A percentile compares a stretch with the other conserved stretches of the same genome.
phyloP scores from a whole-genome alignment of 257 asterid species.

The Solanum clarkiae region DNA sequence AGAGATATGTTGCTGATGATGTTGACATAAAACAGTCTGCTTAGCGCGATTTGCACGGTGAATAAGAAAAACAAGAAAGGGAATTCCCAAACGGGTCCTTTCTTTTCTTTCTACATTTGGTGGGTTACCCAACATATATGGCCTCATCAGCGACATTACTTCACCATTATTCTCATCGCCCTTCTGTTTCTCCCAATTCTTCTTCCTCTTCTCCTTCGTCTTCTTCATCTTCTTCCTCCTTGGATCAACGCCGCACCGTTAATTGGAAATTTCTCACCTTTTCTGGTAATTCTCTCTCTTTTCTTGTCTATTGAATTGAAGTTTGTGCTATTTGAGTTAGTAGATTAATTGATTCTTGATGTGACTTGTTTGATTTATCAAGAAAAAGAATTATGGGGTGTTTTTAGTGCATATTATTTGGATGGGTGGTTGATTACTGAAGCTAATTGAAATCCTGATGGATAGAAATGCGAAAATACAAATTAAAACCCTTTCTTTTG shows the following conservation, averaged over 20 bases:
- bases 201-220: constrained; percentile 28
- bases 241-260: constrained; percentile 5
- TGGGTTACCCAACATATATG: constrained; percentile 8
- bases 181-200: constrained; percentile 12
- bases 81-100: neutral
- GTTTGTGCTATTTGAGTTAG: neutral
- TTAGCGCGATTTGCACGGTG: neutral
- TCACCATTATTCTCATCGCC: constrained; percentile 20
- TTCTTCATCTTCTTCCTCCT: constrained; percentile 25
- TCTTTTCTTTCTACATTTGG: neutral
- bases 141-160: constrained; percentile 29
- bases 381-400: neutral
- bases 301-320: neutral
- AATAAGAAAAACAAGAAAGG: neutral
- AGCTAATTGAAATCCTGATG: neutral
- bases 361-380: neutral
- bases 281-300: constrained; percentile 28
- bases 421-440: neutral
- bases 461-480: neutral
- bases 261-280: constrained; percentile 21
- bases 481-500: neutral
- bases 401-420: neutral
- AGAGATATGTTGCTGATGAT: neutral
- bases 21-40: neutral
- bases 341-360: neutral